Percentiles rank a stretch among this genome's conserved stretches.
Evolutionary conservation across 441 rosid species (phyloP).

Genomic region (Adansonia gregorii): DNA sequence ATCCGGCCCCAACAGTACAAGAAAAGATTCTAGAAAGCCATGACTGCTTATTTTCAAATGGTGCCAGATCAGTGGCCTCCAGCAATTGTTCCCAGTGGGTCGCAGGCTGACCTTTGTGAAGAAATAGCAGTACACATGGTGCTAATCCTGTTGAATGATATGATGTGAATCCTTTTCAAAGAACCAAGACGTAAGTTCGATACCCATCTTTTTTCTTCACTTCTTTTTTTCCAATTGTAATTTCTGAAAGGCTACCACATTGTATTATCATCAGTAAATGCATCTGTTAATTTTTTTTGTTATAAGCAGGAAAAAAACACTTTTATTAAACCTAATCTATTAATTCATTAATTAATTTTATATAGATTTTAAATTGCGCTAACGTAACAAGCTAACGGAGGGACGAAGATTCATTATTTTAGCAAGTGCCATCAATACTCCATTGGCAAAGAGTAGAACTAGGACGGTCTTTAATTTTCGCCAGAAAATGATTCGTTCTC

Average conservation of each 20-base stretch:
- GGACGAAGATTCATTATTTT: no score
- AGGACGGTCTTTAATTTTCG: no score
- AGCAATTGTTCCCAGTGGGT: conserved; percentile 41
- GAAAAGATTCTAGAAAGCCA: conserved; percentile 75
- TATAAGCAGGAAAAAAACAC: not conserved
- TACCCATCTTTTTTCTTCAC: not conserved
- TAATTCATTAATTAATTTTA: no score
- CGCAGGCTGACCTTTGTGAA: conserved; percentile 51
- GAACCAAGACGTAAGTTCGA: conserved; percentile 26
- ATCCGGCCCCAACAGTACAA: conserved; percentile 76
- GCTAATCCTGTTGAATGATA: conserved; percentile 28
- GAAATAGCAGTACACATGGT: conserved; percentile 32
- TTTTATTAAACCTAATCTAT: not conserved
- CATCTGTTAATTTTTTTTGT: conserved; percentile 8
- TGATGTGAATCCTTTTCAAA: conserved; percentile 17
- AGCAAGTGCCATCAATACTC: no score
- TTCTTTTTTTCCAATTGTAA: conserved; percentile 2
- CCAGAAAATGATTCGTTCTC: no score
- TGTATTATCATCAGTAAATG: conserved; percentile 15
- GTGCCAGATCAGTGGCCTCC: conserved; percentile 81
- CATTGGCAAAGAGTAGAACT: no score
- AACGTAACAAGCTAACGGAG: no score
- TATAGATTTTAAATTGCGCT: no score
- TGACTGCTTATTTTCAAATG: conserved; percentile 75
- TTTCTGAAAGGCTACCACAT: conserved; percentile 5